Evolutionary conservation across 352 stramenopile species (phyloP).

Genomic region (Phytophthora tubulina): DNA sequence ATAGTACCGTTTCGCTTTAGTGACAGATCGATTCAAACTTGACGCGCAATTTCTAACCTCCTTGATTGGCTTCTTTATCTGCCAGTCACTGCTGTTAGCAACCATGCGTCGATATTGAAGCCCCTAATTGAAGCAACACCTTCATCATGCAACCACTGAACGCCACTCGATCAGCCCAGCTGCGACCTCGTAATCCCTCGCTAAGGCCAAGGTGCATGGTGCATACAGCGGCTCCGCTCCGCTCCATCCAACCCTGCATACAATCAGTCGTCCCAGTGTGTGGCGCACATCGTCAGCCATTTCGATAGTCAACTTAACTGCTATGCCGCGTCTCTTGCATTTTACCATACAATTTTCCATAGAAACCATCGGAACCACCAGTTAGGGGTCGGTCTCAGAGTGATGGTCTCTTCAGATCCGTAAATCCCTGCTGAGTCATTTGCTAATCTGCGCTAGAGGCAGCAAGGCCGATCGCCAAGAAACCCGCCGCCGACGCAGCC

Average conservation of each 20-base stretch:
- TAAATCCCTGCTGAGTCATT: conserved; percentile 1
- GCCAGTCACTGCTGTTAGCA: background rate
- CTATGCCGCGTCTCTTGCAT: conserved; percentile 18
- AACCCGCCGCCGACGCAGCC: background rate
- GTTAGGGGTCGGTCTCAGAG: conserved; percentile 15
- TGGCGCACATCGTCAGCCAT: conserved; percentile 7
- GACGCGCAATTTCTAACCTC: background rate
- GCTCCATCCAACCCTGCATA: background rate
- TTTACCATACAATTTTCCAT: conserved; percentile 11
- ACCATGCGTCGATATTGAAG: background rate
- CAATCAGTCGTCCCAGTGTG: background rate
- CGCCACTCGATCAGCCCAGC: no score
- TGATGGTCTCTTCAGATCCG: conserved; percentile 11
- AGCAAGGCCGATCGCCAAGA: conserved; percentile 3
- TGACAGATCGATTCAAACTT: background rate
- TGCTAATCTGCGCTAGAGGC: conserved; percentile 23
- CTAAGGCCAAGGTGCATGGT: background rate
- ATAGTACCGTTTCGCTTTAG: no score
- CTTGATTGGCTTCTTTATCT: background rate
- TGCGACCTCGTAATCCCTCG: conserved; percentile 6
- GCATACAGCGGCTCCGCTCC: background rate
- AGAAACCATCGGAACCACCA: background rate
- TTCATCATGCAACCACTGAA: no score
- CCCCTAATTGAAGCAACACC: no score
- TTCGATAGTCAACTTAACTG: conserved; percentile 25